Conservation (phyloP, 306 rosid species). For the Vigna hirtella region DNA sequence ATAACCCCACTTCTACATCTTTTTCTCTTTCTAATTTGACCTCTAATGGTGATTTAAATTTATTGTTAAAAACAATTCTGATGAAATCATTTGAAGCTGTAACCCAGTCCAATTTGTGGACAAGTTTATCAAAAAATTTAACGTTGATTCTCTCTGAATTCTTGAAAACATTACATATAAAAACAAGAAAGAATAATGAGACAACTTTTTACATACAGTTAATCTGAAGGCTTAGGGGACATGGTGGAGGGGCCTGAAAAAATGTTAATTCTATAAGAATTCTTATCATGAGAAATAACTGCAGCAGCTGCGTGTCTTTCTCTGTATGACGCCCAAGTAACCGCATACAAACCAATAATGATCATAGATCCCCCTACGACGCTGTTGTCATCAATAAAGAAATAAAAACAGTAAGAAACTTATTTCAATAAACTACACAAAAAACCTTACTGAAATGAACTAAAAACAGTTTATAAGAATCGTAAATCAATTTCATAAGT, state of each 20-base stretch:
- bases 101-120: neutral
- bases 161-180: conserved; percentile 28
- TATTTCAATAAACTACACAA: neutral
- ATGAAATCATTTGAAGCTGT: conserved; percentile 2
- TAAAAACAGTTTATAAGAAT: neutral
- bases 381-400: conserved; percentile 58
- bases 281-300: conserved; percentile 59
- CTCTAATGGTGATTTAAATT: conserved; percentile 2
- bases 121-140: neutral
- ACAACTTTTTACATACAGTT: conserved; percentile 48
- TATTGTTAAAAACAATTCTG: neutral
- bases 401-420: neutral
- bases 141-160: conserved; percentile 19
- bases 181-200: conserved; percentile 18
- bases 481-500: neutral
- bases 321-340: conserved; percentile 86
- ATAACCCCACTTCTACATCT: neutral
- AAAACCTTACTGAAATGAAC: neutral
- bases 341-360: conserved; percentile 81
- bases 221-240: conserved; percentile 75
- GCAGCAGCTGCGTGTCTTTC: conserved; percentile 69
- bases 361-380: conserved; percentile 82
- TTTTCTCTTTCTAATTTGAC: neutral
- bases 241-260: conserved; percentile 52
- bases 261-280: conserved; percentile 59